Conservation (phyloP, 208 protist genomes). For the Sergeia podlipaevii region DNA sequence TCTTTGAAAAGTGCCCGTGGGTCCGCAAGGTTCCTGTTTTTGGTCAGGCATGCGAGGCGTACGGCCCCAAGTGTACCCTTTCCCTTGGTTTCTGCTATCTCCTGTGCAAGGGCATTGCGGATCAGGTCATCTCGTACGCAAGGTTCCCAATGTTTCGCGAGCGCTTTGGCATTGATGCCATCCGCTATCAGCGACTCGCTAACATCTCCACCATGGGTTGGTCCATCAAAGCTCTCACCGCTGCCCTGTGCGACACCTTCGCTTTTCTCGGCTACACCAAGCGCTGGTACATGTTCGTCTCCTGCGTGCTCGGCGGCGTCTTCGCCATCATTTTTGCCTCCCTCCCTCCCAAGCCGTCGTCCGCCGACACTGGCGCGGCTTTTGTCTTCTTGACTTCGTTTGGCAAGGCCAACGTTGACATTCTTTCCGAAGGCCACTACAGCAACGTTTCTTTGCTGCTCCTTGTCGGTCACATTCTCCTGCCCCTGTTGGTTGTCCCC, state of each 20-base stretch:
- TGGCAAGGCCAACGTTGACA: constrained; percentile 29
- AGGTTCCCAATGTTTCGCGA: constrained; percentile 40
- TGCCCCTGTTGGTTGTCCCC: constrained; percentile 31
- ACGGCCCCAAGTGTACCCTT: constrained; percentile 25
- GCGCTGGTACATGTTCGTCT: constrained; percentile 29
- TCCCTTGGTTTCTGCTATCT: constrained; percentile 1
- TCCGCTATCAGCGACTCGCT: constrained; percentile 10
- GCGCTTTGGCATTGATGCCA: constrained; percentile 25
- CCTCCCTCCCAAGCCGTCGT: constrained; percentile 11
- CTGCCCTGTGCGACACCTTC: constrained; percentile 23
- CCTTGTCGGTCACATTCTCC: constrained; percentile 19
- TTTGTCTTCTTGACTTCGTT: constrained; percentile 25
- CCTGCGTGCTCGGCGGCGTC: constrained; percentile 15
- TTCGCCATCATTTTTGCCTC: constrained; percentile 17
- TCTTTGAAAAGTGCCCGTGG: constrained; percentile 18
- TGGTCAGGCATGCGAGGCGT: constrained; percentile 30
- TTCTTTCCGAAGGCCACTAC: constrained; percentile 32
- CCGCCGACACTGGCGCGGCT: constrained; percentile 14
- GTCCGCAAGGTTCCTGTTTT: constrained; percentile 13
- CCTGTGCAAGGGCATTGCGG: constrained; percentile 16
- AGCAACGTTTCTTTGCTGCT: constrained; percentile 29
- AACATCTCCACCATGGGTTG: constrained; percentile 25
- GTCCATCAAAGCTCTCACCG: constrained; percentile 32
- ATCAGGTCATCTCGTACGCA: constrained; percentile 32
- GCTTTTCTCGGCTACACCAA: constrained; percentile 26